phyloP scores from a whole-genome alignment of 169 alveolate species.

The Plasmodium falciparum region DNA sequence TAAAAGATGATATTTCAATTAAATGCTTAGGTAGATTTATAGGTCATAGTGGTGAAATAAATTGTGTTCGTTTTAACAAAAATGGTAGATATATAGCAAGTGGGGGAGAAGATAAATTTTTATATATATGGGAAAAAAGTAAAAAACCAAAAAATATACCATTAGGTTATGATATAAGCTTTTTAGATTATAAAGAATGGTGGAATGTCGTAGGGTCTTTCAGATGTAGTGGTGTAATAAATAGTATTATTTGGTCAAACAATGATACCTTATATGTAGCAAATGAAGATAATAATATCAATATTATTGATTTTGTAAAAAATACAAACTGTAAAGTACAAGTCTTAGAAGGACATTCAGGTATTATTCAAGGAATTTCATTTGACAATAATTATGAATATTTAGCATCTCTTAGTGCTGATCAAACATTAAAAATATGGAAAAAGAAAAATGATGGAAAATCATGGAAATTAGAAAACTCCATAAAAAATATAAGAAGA shows the following conservation, averaged over 20 bases:
- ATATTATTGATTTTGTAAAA: constrained; percentile 74
- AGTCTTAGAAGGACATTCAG: constrained; percentile 89
- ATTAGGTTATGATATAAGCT: constrained; percentile 80
- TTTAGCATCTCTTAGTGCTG: constrained; percentile 92
- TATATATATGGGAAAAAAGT: constrained; percentile 86
- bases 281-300: constrained; percentile 72
- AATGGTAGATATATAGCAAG: constrained; percentile 89
- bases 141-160: constrained; percentile 80
- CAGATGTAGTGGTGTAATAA: constrained; percentile 81
- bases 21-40: constrained; percentile 87
- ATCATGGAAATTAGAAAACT: constrained; percentile 83
- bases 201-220: constrained; percentile 85
- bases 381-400: constrained; percentile 84
- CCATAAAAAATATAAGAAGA: constrained; percentile 66
- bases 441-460: constrained; percentile 82
- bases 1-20: constrained; percentile 86
- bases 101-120: constrained; percentile 91
- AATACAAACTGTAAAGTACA: constrained; percentile 77
- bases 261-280: constrained; percentile 68
- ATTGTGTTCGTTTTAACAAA: constrained; percentile 90
- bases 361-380: constrained; percentile 88
- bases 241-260: constrained; percentile 66
- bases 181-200: constrained; percentile 85
- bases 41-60: constrained; percentile 93
- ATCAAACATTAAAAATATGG: constrained; percentile 87